phyloP scores from a whole-genome alignment of 257 asterid genomes.

The Fraxinus anomala region DNA sequence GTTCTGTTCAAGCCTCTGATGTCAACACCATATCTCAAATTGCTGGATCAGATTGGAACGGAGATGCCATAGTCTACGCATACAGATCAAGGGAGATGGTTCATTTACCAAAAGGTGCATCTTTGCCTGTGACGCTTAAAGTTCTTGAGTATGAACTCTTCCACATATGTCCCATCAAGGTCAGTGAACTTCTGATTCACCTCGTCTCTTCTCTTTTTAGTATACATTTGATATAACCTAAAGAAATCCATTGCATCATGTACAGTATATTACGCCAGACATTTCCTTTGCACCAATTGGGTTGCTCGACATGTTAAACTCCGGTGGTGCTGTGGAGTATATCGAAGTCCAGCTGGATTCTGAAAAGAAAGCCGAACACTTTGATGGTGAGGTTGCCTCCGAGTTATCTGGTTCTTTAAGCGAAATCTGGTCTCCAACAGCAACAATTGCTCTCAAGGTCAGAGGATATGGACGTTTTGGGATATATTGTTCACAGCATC shows the following conservation, averaged over 20 bases:
- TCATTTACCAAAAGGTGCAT: slow-evolving; percentile 67
- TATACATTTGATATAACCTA: slow-evolving; percentile 8
- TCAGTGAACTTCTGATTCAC: slow-evolving; percentile 25
- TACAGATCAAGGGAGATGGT: slow-evolving; percentile 61
- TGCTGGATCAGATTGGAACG: slow-evolving; percentile 78
- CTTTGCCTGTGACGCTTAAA: slow-evolving; percentile 75
- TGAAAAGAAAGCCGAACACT: slow-evolving; percentile 25
- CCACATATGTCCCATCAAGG: slow-evolving; percentile 89
- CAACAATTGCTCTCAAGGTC: slow-evolving; percentile 51
- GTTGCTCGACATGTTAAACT: slow-evolving; percentile 86
- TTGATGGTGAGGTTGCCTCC: slow-evolving; percentile 30
- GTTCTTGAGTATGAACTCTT: slow-evolving; percentile 89
- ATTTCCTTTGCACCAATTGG: slow-evolving; percentile 83
- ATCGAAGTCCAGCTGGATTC: slow-evolving; percentile 41
- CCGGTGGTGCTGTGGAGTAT: slow-evolving; percentile 79
- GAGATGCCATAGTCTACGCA: slow-evolving; percentile 70
- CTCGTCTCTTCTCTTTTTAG: background rate
- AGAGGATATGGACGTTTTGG: slow-evolving; percentile 90
- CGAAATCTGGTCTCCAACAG: slow-evolving; percentile 33
- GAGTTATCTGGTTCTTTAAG: slow-evolving; percentile 18
- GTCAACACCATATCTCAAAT: slow-evolving; percentile 64
- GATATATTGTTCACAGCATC: slow-evolving; percentile 59
- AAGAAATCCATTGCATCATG: background rate
- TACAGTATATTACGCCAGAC: slow-evolving; percentile 52
- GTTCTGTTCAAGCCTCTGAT: slow-evolving; percentile 70